These are phyloP conservation scores for Cornus florida DNA, from an alignment of 148 eudicot species.

Conservation along the genomic window DNA sequence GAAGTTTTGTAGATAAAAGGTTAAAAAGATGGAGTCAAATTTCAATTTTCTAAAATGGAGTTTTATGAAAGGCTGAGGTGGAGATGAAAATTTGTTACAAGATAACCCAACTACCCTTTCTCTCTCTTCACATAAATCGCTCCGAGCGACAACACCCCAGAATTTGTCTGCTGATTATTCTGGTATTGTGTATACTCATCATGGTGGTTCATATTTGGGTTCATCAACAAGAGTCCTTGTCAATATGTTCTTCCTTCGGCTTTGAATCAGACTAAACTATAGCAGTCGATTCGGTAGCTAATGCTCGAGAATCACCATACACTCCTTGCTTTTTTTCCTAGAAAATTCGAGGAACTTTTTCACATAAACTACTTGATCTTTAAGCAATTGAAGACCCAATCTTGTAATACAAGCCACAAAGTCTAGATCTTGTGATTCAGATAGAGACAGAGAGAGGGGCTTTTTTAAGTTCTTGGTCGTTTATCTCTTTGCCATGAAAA, in stretches of 20 bases:
- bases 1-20: no score
- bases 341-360: slow-evolving; percentile 36
- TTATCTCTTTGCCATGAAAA: slow-evolving; percentile 17
- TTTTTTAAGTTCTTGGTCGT: neutral
- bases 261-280: slow-evolving; percentile 22
- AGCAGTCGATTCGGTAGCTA: slow-evolving; percentile 24
- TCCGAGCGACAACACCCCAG: slow-evolving; percentile 72
- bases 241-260: neutral
- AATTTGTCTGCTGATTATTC: slow-evolving; percentile 15
- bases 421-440: neutral
- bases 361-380: slow-evolving; percentile 27
- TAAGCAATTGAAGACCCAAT: slow-evolving; percentile 28
- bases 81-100: no score
- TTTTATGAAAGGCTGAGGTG: no score
- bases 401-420: slow-evolving; percentile 28
- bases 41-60: no score
- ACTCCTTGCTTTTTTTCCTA: slow-evolving; percentile 14
- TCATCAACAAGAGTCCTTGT: slow-evolving; percentile 9
- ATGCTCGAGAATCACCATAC: slow-evolving; percentile 47
- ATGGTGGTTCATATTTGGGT: slow-evolving; percentile 19
- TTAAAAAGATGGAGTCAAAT: no score
- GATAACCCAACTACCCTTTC: no score
- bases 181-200: slow-evolving; percentile 5
- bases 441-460: no score
- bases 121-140: no score